These are phyloP conservation scores for Pleurotus sapidus DNA, from an alignment of 768 basidiomycete genomes.

Conservation along the genomic window DNA sequence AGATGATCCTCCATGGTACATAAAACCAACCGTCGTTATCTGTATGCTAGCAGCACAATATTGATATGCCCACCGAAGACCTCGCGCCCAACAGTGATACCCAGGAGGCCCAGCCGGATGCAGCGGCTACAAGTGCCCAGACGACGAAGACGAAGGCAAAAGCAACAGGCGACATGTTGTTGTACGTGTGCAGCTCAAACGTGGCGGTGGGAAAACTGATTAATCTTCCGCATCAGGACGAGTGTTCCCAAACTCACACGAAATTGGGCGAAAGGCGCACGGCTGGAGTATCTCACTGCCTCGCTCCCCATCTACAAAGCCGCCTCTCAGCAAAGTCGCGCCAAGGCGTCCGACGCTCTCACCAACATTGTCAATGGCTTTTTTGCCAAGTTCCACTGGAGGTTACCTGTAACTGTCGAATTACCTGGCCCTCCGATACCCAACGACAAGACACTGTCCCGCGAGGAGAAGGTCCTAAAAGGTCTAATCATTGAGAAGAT, in stretches of 20 bases:
- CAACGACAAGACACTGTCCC: not conserved
- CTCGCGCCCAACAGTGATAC: too few species aligned
- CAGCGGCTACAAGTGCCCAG: too few species aligned
- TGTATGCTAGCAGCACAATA: too few species aligned
- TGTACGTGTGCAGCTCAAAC: too few species aligned
- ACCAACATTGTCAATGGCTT: not conserved
- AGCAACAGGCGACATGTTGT: too few species aligned
- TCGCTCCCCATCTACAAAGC: not conserved
- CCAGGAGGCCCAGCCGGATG: too few species aligned
- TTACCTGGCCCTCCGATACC: not conserved
- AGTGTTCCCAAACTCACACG: not conserved
- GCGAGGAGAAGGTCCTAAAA: not conserved
- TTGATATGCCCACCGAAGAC: too few species aligned
- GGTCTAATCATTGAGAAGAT: not conserved
- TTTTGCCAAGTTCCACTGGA: not conserved
- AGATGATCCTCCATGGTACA: too few species aligned
- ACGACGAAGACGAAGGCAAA: too few species aligned
- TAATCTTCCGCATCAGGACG: too few species aligned
- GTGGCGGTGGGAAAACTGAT: too few species aligned
- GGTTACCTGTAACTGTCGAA: slow-evolving; percentile 1
- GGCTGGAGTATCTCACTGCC: not conserved
- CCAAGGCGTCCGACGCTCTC: not conserved
- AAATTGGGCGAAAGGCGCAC: slow-evolving; percentile 3
- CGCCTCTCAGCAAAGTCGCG: not conserved
- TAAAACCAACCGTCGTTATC: too few species aligned